Evolutionary conservation across 2,329 filamentous ascomycete species (phyloP), one percentile per base, ranked within the genome.

Genomic region (Colletotrichum tabaci): DNA sequence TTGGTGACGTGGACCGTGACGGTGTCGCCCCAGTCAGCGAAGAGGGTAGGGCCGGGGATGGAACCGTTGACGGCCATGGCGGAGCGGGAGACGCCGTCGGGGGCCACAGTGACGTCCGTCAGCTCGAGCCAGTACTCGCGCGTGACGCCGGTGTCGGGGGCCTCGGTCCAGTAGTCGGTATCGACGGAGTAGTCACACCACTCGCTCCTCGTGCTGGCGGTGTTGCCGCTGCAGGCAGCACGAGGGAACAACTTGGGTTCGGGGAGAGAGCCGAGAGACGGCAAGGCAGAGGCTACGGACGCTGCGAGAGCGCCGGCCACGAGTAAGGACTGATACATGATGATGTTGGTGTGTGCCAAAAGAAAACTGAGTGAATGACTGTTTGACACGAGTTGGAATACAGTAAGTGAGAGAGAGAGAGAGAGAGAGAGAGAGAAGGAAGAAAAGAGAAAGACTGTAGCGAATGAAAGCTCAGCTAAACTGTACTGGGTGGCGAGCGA

Each of bases 21-120:
- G 42, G 73, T 81, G 66, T 86, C 83, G 35, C 79, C 85, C 85
- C 86, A 89, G 74, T 88, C 83, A 5, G 86, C 88, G 55, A 85
- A 81, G 49, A 92, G 84, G 0, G 84, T 84, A 0, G 90, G 91
- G 0, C 90, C 91, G 0, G 90, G 90, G 71, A 90, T 87, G 57
- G 85, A 82, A 6, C 86, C 87, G 74, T 92, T 91, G 76, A 91
- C 77, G 15, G 89, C 82, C 76, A 84, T 81, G 35, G 78, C 80
- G 1, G 77, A 66, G 2, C 84, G 79, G 6, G 78, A 75, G 16
- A 85, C 77, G 4, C 88, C 87, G 77, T 89, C 87, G 0, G 85
- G 85, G 5, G 82, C 75, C 35, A 80, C 78, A 6, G 79, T 83
- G 40, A 79, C 78, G 35, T 86, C 81, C 0, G 78, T 78, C 18